Evolutionary conservation across 257 asterid species (phyloP), one percentile per base, ranked within the genome.

Genomic region (Forsythia suspensa): DNA sequence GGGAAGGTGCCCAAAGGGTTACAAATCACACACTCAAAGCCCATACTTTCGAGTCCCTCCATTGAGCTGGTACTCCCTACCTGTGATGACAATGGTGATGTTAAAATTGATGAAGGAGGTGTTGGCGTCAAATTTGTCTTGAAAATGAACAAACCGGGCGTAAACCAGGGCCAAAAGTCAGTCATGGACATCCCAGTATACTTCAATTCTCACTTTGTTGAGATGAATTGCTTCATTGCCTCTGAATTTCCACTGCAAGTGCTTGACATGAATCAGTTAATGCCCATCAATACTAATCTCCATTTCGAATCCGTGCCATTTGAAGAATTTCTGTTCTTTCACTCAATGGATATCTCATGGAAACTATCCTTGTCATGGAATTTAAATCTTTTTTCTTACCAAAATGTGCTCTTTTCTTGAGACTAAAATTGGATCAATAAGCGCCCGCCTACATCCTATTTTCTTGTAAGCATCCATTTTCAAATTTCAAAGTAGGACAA

Each of bases 101-200:
- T 46, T 6, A 90, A 73, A 0, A 72, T 40, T 61, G 82, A 46
- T 38, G 89, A 71, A 20, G 89, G 77, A 10, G 83, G 72, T 8
- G 88, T 41, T 2, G 91, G 70, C 72, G 77, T n/a, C 67, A 87
- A n/a, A n/a, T 82, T 90, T 61, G 99, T 97, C 85, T 92, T 94
- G 80, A 95, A 93, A 61, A 95, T 92, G 18, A 95, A 95, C 83
- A 90, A 72, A 0, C 96, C 99, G 73, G 97, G 37, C 94, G 61
- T 73, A 95, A 78, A 69, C 99, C 97, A 9, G 99, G 70, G 87
- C 82, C 37, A 93, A 95, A 4, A 95, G 84, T 98, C 99, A 95
- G 79, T 93, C 98, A 81, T 95, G 99, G 1, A 95, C 99, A 81
- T 95, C 99, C 94, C 97, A 95, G 41, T 85, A 95, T 0, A 93